These are phyloP conservation scores for Atkinsonella texensis DNA, from an alignment of 2,329 filamentous ascomycete species.

Conservation along the genomic window DNA sequence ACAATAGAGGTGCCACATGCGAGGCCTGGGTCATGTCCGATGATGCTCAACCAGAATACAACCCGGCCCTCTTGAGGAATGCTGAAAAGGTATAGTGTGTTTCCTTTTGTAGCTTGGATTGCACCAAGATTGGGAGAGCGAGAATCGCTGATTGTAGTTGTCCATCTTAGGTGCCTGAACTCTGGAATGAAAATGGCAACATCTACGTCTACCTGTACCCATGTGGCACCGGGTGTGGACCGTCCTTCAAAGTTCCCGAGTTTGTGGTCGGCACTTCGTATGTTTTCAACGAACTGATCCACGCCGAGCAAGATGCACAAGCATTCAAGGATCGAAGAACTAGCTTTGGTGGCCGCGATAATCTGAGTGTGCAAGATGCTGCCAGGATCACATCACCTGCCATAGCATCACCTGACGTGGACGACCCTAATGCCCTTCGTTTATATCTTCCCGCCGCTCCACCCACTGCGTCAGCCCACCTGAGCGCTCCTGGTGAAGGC, in stretches of 20 bases:
- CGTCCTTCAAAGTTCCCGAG: conserved; percentile 49
- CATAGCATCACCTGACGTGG: conserved; percentile 24
- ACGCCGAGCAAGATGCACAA: conserved; percentile 25
- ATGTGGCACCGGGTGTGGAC: conserved; percentile 33
- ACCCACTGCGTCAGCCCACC: conserved; percentile 23
- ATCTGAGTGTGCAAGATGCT: conserved; percentile 38
- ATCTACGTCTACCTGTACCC: conserved; percentile 47
- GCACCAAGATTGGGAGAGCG: background rate
- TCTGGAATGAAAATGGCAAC: conserved; percentile 51
- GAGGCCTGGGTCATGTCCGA: conserved; percentile 45
- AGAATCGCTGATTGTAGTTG: no score
- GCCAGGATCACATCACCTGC: conserved; percentile 26
- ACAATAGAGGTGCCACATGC: conserved; percentile 11
- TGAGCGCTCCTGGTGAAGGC: conserved; percentile 20
- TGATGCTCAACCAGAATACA: conserved; percentile 43
- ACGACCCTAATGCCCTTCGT: conserved; percentile 28
- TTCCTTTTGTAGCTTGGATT: background rate
- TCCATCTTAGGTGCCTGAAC: conserved; percentile 42
- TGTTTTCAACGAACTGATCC: conserved; percentile 41
- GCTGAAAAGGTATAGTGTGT: conserved; percentile 38
- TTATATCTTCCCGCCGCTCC: conserved; percentile 41
- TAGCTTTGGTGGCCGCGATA: conserved; percentile 36
- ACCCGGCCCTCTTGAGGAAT: conserved; percentile 35
- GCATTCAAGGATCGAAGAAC: conserved; percentile 5
- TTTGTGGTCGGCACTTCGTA: conserved; percentile 42